These are phyloP conservation scores for Asterophora lycoperdoides DNA, from an alignment of 768 basidiomycete genomes.

Conservation along the genomic window DNA sequence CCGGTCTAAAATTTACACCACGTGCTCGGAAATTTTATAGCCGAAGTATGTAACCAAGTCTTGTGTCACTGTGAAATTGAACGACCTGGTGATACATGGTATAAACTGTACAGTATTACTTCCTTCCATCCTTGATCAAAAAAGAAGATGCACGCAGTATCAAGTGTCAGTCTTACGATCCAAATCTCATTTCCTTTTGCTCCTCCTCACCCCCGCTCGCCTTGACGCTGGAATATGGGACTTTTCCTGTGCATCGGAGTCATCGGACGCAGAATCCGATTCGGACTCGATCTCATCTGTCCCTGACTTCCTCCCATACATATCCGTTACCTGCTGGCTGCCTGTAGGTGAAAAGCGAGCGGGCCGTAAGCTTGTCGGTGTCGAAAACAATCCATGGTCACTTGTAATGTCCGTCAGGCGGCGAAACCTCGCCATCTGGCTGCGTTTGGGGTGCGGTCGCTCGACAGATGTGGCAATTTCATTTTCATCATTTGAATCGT, in stretches of 20 bases:
- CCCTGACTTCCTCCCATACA: conserved; percentile 34
- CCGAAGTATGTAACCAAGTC: neutral
- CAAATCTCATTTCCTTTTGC: conserved; percentile 10
- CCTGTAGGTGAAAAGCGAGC: conserved; percentile 21
- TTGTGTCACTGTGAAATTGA: no score
- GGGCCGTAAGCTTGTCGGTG: conserved; percentile 28
- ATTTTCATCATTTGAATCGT: conserved; percentile 41
- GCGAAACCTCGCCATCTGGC: conserved; percentile 32
- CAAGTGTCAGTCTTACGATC: no score
- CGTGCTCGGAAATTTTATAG: conserved; percentile 47
- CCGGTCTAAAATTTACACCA: conserved; percentile 14
- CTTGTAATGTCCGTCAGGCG: conserved; percentile 52
- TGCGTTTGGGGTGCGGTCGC: conserved; percentile 12
- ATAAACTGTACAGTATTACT: no score
- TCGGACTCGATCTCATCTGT: conserved; percentile 31
- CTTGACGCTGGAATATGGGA: conserved; percentile 64
- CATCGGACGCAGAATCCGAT: conserved; percentile 43
- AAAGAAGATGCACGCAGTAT: no score
- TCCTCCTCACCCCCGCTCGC: conserved; percentile 41
- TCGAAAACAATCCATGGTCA: conserved; percentile 29
- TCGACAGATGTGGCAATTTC: conserved; percentile 32
- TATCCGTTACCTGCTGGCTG: conserved; percentile 27
- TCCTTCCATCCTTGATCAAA: no score
- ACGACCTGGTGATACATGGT: no score
- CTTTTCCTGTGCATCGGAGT: conserved; percentile 31